These are phyloP conservation scores for Zhuliangozyma parablackwelliae DNA, from an alignment of 1,139 yeast species.

Conservation along the genomic window DNA sequence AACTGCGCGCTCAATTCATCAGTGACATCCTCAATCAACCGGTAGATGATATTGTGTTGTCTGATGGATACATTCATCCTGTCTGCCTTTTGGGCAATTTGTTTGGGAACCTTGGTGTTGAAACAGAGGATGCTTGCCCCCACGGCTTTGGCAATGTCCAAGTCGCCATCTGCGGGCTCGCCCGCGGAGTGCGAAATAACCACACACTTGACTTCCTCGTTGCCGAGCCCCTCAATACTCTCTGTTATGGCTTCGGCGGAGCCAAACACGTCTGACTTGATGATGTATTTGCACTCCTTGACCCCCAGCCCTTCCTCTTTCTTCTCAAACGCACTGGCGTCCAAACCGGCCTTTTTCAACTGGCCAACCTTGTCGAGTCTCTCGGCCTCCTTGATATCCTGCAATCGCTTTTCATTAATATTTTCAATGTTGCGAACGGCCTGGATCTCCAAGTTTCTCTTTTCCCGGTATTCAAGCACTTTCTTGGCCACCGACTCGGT, in stretches of 20 bases:
- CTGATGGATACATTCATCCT: conserved; percentile 54
- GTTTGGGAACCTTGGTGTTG: conserved; percentile 68
- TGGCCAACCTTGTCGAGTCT: conserved; percentile 51
- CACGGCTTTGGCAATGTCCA: conserved; percentile 76
- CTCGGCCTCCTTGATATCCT: conserved; percentile 44
- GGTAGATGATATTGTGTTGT: conserved; percentile 78
- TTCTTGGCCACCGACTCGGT: conserved; percentile 72
- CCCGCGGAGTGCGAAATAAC: conserved; percentile 81
- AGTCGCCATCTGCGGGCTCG: conserved; percentile 75
- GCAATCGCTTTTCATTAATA: conserved; percentile 57
- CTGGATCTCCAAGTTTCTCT: conserved; percentile 52
- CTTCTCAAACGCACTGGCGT: conserved; percentile 27
- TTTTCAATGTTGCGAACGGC: conserved; percentile 65
- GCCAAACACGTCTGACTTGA: conserved; percentile 86
- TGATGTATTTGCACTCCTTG: conserved; percentile 52
- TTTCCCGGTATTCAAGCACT: conserved; percentile 60
- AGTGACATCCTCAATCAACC: conserved; percentile 81
- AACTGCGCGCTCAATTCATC: conserved; percentile 57
- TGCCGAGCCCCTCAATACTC: conserved; percentile 76
- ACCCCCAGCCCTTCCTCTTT: conserved; percentile 19
- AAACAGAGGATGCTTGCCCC: conserved; percentile 74
- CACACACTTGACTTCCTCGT: conserved; percentile 70
- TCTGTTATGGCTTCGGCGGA: conserved; percentile 65
- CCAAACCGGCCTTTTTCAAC: conserved; percentile 54
- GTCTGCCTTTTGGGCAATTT: conserved; percentile 57